A percentile compares a stretch with the other conserved stretches of the same genome.
Evolutionary conservation across 2,329 filamentous ascomycete genomes (phyloP).

Genomic region (Stagonosporopsis tanaceti): DNA sequence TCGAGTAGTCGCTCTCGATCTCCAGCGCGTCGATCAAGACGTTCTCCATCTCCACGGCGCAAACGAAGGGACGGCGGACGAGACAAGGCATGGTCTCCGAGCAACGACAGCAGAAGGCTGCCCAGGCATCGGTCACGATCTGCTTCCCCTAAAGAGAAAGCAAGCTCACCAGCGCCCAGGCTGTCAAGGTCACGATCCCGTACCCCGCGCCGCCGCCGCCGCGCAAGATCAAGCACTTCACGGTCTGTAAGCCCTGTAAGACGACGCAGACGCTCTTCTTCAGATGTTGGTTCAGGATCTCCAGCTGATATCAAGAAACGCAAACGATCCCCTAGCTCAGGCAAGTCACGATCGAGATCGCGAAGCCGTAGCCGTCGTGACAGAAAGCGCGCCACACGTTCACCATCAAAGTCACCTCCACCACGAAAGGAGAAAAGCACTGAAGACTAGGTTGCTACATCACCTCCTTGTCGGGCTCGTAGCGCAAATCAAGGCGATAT

Average conservation of each 20-base stretch:
- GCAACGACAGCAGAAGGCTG: slow-evolving; percentile 40
- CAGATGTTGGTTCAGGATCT: slow-evolving; percentile 53
- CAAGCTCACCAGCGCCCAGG: slow-evolving; percentile 64
- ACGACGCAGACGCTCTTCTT: slow-evolving; percentile 56
- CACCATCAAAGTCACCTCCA: slow-evolving; percentile 29
- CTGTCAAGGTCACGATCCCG: slow-evolving; percentile 47
- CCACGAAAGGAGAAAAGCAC: slow-evolving; percentile 14
- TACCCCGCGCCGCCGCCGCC: slow-evolving; percentile 47
- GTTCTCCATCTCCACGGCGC: slow-evolving; percentile 38
- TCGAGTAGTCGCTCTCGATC: slow-evolving; percentile 49
- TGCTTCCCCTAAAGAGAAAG: slow-evolving; percentile 57
- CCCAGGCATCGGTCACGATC: slow-evolving; percentile 56
- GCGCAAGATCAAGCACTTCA: slow-evolving; percentile 48
- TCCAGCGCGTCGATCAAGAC: slow-evolving; percentile 34
- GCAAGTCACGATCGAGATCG: slow-evolving; percentile 47
- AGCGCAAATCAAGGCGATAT: not conserved
- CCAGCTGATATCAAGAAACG: slow-evolving; percentile 61
- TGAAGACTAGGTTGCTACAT: slow-evolving; percentile 23
- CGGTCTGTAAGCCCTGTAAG: slow-evolving; percentile 51
- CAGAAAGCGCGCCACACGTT: slow-evolving; percentile 31
- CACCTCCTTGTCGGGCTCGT: not conserved
- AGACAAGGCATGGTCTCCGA: slow-evolving; percentile 44
- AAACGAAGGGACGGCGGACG: slow-evolving; percentile 25
- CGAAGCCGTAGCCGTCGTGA: slow-evolving; percentile 29
- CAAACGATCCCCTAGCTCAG: slow-evolving; percentile 53